Evolutionary conservation across 2,329 filamentous ascomycete genomes (phyloP).

Genomic region (Ophiostoma montium): DNA sequence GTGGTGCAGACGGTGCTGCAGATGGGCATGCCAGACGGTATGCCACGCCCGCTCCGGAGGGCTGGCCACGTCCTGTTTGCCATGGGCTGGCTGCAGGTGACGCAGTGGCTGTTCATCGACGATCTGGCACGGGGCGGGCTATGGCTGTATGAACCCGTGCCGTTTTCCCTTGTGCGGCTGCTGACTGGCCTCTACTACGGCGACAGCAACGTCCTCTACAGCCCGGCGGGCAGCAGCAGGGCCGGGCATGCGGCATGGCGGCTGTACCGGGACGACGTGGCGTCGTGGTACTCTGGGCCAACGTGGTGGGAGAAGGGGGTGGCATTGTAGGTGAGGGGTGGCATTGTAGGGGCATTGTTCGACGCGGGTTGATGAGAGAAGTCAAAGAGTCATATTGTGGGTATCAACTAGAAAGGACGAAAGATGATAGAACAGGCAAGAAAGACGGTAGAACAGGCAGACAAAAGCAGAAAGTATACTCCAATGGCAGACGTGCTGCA

Average conservation of each 20-base stretch:
- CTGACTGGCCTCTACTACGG: conserved; percentile 20
- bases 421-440: no score
- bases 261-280: conserved; percentile 41
- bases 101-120: conserved; percentile 52
- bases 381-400: neutral
- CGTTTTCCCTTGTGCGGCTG: conserved; percentile 54
- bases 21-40: conserved; percentile 16
- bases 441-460: no score
- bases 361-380: no score
- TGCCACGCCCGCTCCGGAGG: conserved; percentile 24
- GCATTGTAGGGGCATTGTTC: no score
- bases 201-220: conserved; percentile 28
- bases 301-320: conserved; percentile 45
- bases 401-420: neutral
- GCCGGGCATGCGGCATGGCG: conserved; percentile 41
- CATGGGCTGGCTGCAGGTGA: conserved; percentile 53
- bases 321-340: no score
- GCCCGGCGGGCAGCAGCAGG: conserved; percentile 35
- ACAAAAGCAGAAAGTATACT: neutral
- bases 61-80: conserved; percentile 48
- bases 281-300: conserved; percentile 41
- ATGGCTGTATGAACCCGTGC: conserved; percentile 74
- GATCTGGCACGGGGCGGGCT: conserved; percentile 62
- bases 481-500: conserved; percentile 9
- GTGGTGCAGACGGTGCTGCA: conserved; percentile 36